These are phyloP conservation scores for Aciculosporium take DNA, from an alignment of 2,329 filamentous ascomycete genomes.

Conservation along the genomic window DNA sequence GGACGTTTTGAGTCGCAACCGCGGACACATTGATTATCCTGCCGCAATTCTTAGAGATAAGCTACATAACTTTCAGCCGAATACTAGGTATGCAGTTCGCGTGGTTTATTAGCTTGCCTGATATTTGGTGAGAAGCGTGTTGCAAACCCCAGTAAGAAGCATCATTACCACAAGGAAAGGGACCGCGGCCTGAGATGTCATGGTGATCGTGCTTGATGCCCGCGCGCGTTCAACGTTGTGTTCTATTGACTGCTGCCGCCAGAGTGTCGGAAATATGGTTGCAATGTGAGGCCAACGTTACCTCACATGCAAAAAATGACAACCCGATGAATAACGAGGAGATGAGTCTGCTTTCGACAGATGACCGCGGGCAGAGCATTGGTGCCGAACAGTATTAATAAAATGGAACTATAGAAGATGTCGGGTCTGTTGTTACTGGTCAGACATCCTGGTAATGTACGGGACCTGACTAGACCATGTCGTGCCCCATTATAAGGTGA, in stretches of 20 bases:
- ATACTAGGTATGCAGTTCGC: no score
- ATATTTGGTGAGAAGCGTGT: slow-evolving; percentile 92
- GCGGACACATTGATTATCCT: slow-evolving; percentile 94
- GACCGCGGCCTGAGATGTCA: slow-evolving; percentile 59
- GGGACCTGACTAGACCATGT: not conserved
- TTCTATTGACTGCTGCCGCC: not conserved
- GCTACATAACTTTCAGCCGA: not conserved
- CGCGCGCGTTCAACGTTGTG: not conserved
- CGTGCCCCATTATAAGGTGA: no score
- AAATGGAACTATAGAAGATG: not conserved
- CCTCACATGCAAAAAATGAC: not conserved
- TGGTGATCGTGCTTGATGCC: slow-evolving; percentile 20
- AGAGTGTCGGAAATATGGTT: not conserved
- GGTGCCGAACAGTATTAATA: not conserved
- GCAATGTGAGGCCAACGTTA: not conserved
- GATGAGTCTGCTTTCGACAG: not conserved
- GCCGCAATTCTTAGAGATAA: not conserved
- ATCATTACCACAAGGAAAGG: slow-evolving; percentile 90
- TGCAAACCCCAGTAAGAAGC: slow-evolving; percentile 90
- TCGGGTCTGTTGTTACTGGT: not conserved
- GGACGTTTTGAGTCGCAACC: slow-evolving; percentile 66
- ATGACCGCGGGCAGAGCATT: not conserved
- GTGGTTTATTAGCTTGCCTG: slow-evolving; percentile 49
- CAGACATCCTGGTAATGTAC: not conserved
- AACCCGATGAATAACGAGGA: not conserved